phyloP scores from a whole-genome alignment of 495 filamentous ascomycete genomes.

The Bombardia bombarda region DNA sequence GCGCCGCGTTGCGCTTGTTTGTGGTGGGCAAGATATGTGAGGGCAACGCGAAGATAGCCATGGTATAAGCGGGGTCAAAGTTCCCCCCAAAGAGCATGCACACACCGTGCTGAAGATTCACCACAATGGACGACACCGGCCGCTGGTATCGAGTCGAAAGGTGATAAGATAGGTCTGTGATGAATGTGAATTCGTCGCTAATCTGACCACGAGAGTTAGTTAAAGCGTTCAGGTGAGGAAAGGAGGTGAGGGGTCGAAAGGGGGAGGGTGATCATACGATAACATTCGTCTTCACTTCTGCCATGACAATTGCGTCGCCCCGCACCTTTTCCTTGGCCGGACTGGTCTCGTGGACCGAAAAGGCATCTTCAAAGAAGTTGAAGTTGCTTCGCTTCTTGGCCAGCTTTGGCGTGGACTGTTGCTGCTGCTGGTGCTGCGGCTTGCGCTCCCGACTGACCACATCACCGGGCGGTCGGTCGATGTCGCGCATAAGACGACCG shows the following conservation, averaged over 20 bases:
- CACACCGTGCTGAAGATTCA: constrained; percentile 66
- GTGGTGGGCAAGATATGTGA: constrained; percentile 61
- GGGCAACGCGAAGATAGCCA: constrained; percentile 68
- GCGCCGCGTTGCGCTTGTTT: constrained; percentile 74
- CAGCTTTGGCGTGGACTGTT: constrained; percentile 30
- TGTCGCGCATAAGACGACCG: constrained; percentile 27
- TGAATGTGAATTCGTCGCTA: constrained; percentile 59
- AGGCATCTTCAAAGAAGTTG: constrained; percentile 39
- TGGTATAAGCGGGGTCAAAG: constrained; percentile 70
- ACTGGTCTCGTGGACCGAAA: constrained; percentile 27
- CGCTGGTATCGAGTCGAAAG: constrained; percentile 67
- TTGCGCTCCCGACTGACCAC: constrained; percentile 9
- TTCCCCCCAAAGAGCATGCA: constrained; percentile 66
- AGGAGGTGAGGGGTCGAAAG: constrained; percentile 5
- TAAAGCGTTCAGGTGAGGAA: background rate
- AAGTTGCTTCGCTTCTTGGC: constrained; percentile 31
- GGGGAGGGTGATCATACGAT: constrained; percentile 45
- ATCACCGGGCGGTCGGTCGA: constrained; percentile 30
- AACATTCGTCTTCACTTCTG: constrained; percentile 77
- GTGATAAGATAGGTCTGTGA: constrained; percentile 58
- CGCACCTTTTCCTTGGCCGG: constrained; percentile 49
- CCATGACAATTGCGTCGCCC: constrained; percentile 64
- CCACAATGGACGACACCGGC: constrained; percentile 60
- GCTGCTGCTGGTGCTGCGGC: no score
- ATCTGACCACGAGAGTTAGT: constrained; percentile 34